These are phyloP conservation scores for Pichia sp. DNA, from an alignment of 1,139 yeast species.

Conservation along the genomic window DNA sequence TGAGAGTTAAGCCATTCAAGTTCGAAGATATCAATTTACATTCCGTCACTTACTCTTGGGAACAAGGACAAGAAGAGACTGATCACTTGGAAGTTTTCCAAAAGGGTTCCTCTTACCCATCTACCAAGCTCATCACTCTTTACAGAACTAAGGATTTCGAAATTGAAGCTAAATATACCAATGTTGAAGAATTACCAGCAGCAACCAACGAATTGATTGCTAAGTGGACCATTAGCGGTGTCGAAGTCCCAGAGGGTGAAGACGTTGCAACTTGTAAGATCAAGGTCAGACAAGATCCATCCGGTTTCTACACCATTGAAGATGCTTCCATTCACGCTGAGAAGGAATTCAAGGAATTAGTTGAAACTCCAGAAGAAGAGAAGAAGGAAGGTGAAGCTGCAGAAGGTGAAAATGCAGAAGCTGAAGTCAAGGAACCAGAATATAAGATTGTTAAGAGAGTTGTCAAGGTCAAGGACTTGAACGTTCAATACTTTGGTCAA, in stretches of 20 bases:
- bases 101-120: conserved; percentile 86
- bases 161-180: conserved; percentile 80
- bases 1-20: conserved; percentile 98
- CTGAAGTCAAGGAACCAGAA: conserved; percentile 54
- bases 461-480: conserved; percentile 83
- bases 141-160: conserved; percentile 88
- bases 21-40: conserved; percentile 90
- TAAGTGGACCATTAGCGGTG: conserved; percentile 83
- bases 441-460: conserved; percentile 88
- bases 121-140: conserved; percentile 90
- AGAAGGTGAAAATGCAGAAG: conserved; percentile 58
- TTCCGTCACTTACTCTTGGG: conserved; percentile 96
- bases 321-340: conserved; percentile 95
- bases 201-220: conserved; percentile 68
- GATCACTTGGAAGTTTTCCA: conserved; percentile 97
- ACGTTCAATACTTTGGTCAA: conserved; percentile 50
- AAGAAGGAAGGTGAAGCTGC: conserved; percentile 24
- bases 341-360: conserved; percentile 73
- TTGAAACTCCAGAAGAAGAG: conserved; percentile 62
- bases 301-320: conserved; percentile 91
- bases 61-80: conserved; percentile 84
- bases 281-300: conserved; percentile 94
- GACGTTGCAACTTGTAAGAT: conserved; percentile 80
- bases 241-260: conserved; percentile 69
- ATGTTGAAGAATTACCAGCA: conserved; percentile 63